A percentile compares a stretch with the other conserved stretches of the same genome.
These are phyloP conservation scores for Arthonia radiata DNA, from an alignment of 495 filamentous ascomycete genomes.

Conservation along the genomic window DNA sequence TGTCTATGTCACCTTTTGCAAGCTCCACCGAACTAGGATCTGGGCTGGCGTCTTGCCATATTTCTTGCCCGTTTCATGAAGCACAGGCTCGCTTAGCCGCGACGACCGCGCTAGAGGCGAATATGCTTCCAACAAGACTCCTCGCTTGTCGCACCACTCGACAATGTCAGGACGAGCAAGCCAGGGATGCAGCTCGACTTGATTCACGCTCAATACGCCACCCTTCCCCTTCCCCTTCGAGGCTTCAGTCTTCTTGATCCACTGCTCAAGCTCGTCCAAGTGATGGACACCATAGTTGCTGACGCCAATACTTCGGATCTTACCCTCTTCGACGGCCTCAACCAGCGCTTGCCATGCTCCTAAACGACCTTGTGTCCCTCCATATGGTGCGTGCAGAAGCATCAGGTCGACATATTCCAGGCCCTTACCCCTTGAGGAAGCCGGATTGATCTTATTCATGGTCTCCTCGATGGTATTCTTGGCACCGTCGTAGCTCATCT, in stretches of 20 bases:
- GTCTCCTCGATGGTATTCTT: conserved; percentile 24
- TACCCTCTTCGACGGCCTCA: conserved; percentile 35
- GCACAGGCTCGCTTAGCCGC: conserved; percentile 35
- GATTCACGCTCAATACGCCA: conserved; percentile 55
- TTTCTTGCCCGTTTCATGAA: conserved; percentile 38
- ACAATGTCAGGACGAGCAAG: conserved; percentile 51
- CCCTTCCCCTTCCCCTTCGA: conserved; percentile 39
- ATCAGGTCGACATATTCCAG: conserved; percentile 40
- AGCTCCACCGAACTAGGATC: conserved; percentile 62
- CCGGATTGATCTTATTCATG: conserved; percentile 23
- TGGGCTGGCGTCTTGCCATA: conserved; percentile 52
- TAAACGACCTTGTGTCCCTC: conserved; percentile 28
- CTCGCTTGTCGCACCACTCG: conserved; percentile 43
- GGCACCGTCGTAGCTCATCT: conserved; percentile 23
- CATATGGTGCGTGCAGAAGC: conserved; percentile 33
- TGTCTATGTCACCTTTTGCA: conserved; percentile 37
- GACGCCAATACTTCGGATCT: conserved; percentile 38
- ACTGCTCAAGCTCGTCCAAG: conserved; percentile 45
- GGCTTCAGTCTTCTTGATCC: conserved; percentile 39
- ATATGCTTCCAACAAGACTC: conserved; percentile 41
- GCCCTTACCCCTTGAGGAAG: no score
- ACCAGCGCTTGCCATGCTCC: conserved; percentile 40
- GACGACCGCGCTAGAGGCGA: conserved; percentile 46
- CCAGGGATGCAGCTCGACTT: conserved; percentile 85
- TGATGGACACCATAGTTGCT: conserved; percentile 46